Evolutionary conservation across 177 flowering plant genomes (phyloP), one percentile per base, ranked within the genome.

Genomic region (Tripterygium wilfordii): DNA sequence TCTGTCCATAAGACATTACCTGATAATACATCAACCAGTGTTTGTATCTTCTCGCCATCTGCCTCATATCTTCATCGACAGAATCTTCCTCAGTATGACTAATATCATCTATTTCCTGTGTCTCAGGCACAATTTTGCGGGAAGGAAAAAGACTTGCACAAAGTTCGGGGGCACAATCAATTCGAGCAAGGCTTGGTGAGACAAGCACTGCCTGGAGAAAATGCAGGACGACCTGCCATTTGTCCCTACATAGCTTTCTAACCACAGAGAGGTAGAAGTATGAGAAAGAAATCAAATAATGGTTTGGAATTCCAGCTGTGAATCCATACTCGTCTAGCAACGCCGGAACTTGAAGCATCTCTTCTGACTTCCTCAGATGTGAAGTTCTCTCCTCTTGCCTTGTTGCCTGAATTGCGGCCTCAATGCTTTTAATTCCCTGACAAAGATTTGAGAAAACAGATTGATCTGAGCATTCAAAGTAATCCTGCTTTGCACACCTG

Each of bases 301-400:
- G 7, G 52, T 86, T 86, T 1, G 68, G 51, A 13, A 79, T 63
- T 25, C 84, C 86, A 1, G 72, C 64, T 2, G 91, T 86, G 22
- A 45, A 49, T 36, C 76, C 91, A 42, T 72, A 54, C 18, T 79
- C 86, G 19, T 78, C 71, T 8, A 83, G 66, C 62, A 80, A 58
- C 30, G 95, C 95, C 0, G 88, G 88, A 20, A 68, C 67, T 49
- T 86, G 95, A 51, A 86, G 81, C 90, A 78, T 69, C 44, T 44
- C 60, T 64, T 83, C 95, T 1, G 84, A 53, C 17, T 65, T 68
- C 49, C 48, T 61, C 54, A 85, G 56, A 49, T 37, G 39, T 14
- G 39, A 38, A 8, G 55, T 13, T 51, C 28, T 75, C 43, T 69
- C 76, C 16, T 69, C 82, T 2, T 25, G 39, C n/a, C 51, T 26